Evolutionary conservation across 306 rosid species (phyloP), one percentile per base, ranked within the genome.

Genomic region (Vigna trinervia): DNA sequence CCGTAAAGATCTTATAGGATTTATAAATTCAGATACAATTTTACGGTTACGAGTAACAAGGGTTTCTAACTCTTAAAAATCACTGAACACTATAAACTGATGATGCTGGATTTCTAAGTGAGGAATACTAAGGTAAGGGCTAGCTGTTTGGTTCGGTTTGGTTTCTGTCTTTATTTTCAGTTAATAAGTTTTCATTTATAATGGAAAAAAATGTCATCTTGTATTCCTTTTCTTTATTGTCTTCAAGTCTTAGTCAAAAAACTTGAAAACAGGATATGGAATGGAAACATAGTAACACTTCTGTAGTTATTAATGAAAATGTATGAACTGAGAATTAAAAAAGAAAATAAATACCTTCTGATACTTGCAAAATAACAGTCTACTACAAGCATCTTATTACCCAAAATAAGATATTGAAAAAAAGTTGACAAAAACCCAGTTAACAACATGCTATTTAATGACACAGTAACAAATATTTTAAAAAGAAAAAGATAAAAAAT

Each of bases 361-460:
- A 70, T 61, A 43, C 73, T 52, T 65, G 3, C 47, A 20, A 50
- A 8, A 4, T 45, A 11, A 45, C 12, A 45, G 15, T 45, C 53
- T 19, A 36, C 62, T 41, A 23, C 63, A 48, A 7, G 52, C 62
- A 71, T 80, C 53, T 78, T 76, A 80, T 57, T 78, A 74, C 78
- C 79, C 48, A 56, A n/a, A 63, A 64, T 28, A 63, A 14, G 14
- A 46, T 36, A 64, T 59, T 78, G 74, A 73, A 36, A 20, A 46
- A 61, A 60, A 46, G 52, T 61, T 64, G 66, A 47, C 19, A 43
- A 61, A 69, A 61, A 72, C 46, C 26, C 15, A 76, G 69, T 80
- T 19, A 19, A 50, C 52, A 38, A 41, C 68, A 75, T 45, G 71
- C 69, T 28, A 80, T 61, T 53, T 12, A 41, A 52, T 73, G 61